Evolutionary conservation across 768 basidiomycete species (phyloP).

Genomic region (Flagelloscypha sp.): DNA sequence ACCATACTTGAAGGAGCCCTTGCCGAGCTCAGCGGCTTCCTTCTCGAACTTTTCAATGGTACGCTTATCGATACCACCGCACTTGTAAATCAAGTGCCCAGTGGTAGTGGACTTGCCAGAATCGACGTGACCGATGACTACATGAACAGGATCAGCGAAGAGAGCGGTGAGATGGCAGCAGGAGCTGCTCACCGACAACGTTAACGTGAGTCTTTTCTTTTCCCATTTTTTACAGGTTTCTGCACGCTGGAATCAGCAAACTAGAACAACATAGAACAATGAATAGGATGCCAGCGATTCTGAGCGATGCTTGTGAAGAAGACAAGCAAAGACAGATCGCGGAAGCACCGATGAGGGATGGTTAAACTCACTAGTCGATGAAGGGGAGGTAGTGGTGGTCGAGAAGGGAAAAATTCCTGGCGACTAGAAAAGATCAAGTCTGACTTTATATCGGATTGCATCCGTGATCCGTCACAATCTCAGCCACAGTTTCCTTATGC

Average conservation of each 20-base stretch:
- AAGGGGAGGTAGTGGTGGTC: conserved; percentile 28
- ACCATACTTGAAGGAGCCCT: conserved; percentile 99
- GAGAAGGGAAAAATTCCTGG: conserved; percentile 29
- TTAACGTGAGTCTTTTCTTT: conserved; percentile 96
- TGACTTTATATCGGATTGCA: no score
- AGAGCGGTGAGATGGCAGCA: no score
- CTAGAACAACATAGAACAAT: conserved; percentile 15
- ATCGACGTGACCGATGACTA: conserved; percentile 99
- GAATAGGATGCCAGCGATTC: neutral
- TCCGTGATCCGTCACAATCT: no score
- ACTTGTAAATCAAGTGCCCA: conserved; percentile 99
- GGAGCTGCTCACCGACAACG: conserved; percentile 78
- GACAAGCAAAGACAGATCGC: no score
- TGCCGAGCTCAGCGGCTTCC: conserved; percentile 99
- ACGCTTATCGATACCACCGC: conserved; percentile 99
- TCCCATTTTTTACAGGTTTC: conserved; percentile 77
- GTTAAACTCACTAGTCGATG: conserved; percentile 4
- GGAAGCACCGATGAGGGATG: no score
- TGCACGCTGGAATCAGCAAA: conserved; percentile 17
- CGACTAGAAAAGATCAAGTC: no score
- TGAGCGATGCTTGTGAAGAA: neutral
- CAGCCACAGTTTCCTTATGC: no score
- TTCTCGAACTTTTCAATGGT: conserved; percentile 99
- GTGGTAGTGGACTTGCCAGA: conserved; percentile 99
- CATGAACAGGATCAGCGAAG: conserved; percentile 21